phyloP scores from a whole-genome alignment of 192 early-diverging fungal species.

The Backusella australiensis region DNA sequence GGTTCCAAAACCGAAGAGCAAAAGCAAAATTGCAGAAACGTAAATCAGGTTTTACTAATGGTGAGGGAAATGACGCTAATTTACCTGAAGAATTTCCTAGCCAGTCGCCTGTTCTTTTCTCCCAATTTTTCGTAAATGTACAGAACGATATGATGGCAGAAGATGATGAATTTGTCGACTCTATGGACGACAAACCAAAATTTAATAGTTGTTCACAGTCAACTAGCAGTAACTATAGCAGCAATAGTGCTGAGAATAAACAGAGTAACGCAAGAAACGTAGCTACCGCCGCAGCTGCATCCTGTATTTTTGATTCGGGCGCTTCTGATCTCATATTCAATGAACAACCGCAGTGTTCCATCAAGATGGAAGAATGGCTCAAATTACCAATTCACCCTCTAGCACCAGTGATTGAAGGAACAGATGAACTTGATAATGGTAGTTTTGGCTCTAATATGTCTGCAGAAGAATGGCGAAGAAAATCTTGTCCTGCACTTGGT shows the following conservation, averaged over 20 bases:
- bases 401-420: slow-evolving; percentile 8
- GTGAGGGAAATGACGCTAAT: not conserved
- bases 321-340: not conserved
- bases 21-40: slow-evolving; percentile 72
- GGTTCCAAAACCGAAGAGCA: slow-evolving; percentile 90
- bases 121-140: slow-evolving; percentile 16
- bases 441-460: not conserved
- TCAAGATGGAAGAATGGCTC: slow-evolving; percentile 13
- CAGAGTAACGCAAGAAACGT: slow-evolving; percentile 4
- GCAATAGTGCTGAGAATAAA: not conserved
- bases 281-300: slow-evolving; percentile 4
- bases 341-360: not conserved
- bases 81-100: not conserved
- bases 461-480: slow-evolving; percentile 15
- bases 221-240: slow-evolving; percentile 2
- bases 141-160: not conserved
- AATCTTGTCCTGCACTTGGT: slow-evolving; percentile 11
- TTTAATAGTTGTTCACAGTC: not conserved
- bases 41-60: slow-evolving; percentile 5
- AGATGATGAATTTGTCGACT: not conserved
- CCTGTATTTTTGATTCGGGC: not conserved
- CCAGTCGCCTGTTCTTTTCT: slow-evolving; percentile 10
- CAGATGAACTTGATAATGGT: not conserved
- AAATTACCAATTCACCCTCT: slow-evolving; percentile 10
- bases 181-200: not conserved